Evolutionary conservation across 345 rosid genomes (phyloP).

Genomic region (Clausena lansium): DNA sequence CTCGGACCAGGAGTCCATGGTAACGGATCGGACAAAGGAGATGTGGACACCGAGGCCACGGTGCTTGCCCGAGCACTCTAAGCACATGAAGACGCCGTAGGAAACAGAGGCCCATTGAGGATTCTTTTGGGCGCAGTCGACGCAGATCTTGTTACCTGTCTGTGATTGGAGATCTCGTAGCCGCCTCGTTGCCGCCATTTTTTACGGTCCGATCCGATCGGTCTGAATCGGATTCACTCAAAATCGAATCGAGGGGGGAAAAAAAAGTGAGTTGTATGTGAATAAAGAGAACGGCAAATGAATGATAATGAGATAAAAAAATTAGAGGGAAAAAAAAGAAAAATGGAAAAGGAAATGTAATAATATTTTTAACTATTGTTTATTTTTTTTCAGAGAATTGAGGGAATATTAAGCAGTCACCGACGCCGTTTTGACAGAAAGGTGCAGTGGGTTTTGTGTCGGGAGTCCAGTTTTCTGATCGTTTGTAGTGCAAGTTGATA

Average conservation of each 20-base stretch:
- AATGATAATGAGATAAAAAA: not conserved
- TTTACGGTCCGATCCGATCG: conserved; percentile 21
- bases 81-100: conserved; percentile 95
- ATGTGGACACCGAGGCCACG: conserved; percentile 98
- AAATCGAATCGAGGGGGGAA: not conserved
- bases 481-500: not conserved
- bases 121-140: conserved; percentile 92
- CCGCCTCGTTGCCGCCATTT: conserved; percentile 77
- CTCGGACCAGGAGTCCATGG: conserved; percentile 99
- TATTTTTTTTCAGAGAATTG: not conserved
- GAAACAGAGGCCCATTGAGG: conserved; percentile 99
- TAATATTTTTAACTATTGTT: not conserved
- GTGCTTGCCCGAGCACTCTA: conserved; percentile 99
- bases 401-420: not conserved
- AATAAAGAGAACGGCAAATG: not conserved
- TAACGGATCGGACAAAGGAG: conserved; percentile 97
- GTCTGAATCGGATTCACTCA: conserved; percentile 23
- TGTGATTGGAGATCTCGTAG: conserved; percentile 86
- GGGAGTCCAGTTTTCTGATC: not conserved
- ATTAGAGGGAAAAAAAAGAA: not conserved
- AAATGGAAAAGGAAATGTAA: not conserved
- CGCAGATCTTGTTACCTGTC: conserved; percentile 83
- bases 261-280: not conserved
- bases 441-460: not conserved
- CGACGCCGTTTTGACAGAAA: conserved; percentile 11